Evolutionary conservation across 768 basidiomycete genomes (phyloP).

Genomic region (Trametes elegans): DNA sequence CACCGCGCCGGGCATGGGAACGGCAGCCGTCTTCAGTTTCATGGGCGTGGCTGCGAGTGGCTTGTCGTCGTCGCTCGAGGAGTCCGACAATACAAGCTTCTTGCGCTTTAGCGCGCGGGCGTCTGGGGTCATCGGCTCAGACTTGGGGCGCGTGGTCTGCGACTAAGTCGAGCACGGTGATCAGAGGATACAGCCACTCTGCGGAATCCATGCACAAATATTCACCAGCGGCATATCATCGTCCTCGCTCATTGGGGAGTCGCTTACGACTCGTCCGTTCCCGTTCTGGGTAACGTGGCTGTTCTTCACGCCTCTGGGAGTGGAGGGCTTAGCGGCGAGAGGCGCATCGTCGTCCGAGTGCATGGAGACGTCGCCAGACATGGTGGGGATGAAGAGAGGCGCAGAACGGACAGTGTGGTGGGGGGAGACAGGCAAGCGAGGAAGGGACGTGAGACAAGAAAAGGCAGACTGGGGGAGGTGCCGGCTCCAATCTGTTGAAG

Average conservation of each 20-base stretch:
- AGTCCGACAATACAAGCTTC: constrained; percentile 48
- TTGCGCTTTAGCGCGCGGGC: constrained; percentile 53
- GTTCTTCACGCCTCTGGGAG: constrained; percentile 34
- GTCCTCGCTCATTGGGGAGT: constrained; percentile 62
- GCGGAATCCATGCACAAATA: constrained; percentile 12
- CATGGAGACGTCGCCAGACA: constrained; percentile 50
- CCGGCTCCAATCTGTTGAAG: constrained; percentile 33
- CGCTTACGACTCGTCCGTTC: constrained; percentile 40
- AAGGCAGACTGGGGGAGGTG: constrained; percentile 18
- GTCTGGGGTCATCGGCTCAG: constrained; percentile 35
- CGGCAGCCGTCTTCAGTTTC: constrained; percentile 43
- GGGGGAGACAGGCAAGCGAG: constrained; percentile 27
- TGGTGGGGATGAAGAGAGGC: constrained; percentile 21
- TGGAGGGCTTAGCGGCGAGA: constrained; percentile 40
- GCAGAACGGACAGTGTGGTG: constrained; percentile 23
- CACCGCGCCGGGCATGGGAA: constrained; percentile 42
- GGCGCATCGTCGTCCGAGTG: constrained; percentile 60
- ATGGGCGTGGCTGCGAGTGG: constrained; percentile 73
- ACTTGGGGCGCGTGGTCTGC: constrained; percentile 52
- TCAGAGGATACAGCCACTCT: background rate
- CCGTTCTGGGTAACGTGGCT: constrained; percentile 45
- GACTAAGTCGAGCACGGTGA: constrained; percentile 40
- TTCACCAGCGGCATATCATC: constrained; percentile 72
- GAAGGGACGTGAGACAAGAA: constrained; percentile 23
- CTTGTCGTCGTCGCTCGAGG: constrained; percentile 70